Base-by-base conservation (phyloP, 2,329 filamentous ascomycete species). In the Arthrinium puccinioides region DNA sequence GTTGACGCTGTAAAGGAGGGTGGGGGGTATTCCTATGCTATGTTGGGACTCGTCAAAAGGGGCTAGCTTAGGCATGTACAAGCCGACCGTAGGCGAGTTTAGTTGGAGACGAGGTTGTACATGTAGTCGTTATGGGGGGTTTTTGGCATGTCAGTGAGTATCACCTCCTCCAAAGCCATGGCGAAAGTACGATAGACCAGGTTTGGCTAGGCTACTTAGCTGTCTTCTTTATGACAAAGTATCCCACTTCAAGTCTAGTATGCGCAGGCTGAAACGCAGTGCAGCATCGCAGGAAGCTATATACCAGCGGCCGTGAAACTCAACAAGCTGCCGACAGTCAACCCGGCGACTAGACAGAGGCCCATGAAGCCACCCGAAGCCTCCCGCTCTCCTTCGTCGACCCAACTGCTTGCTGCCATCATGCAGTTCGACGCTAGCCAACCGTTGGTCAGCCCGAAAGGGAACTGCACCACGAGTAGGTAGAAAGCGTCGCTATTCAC, bases 301-400 rank as follows among this genome's bases (percentile, higher is more conserved):
- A 74, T 57, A 6, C 65, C 67, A 1, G 81, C 74, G 44, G 78
- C 77, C 9, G 79, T 70, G 61, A 97, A 98, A 58, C 89, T 97
- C 56, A 94, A 60, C 51, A 97, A 61, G 62, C 90, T 97, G n/a
- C 92, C 92, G 18, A 72, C 70, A 2, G 87, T 77, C 61, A 97
- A 63, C 0, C 92, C 92, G 5, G 76, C 78, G 14, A 96, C 86
- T n/a, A 97, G 74, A 58, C 83, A 87, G 45, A 96, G 60, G 4
- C 85, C 84, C 92, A 98, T 97, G 58, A 97, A 97, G 1, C 84
- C 87, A 32, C 90, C 92, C 0, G 88, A 82, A 6, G 87, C 89
- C 64, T 95, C 88, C 23, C 84, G 72, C 66, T 98, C 90, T 9
- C 82, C 79, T 2, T 82, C 76, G 4, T 82, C 81, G 1, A 97